phyloP scores from a whole-genome alignment of 192 early-diverging fungal species.

The Coemansia sp. region DNA sequence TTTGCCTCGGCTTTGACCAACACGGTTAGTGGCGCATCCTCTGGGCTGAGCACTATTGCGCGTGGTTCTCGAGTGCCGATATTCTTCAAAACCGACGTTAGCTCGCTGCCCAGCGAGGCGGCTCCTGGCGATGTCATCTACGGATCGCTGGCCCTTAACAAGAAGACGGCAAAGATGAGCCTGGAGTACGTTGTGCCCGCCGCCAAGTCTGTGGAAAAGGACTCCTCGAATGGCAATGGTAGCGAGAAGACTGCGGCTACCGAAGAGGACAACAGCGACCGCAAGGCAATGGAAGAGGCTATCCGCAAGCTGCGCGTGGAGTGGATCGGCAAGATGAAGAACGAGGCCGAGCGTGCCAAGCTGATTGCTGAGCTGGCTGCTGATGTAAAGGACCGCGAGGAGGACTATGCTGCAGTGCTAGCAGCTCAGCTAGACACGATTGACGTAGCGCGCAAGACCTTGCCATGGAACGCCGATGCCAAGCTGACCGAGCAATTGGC shows the following conservation, averaged over 20 bases:
- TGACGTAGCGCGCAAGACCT: constrained; percentile 57
- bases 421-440: constrained; percentile 52
- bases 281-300: constrained; percentile 66
- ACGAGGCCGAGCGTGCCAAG: constrained; percentile 60
- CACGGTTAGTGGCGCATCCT: constrained; percentile 60
- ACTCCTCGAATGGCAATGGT: constrained; percentile 55
- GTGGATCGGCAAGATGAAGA: constrained; percentile 80
- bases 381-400: constrained; percentile 59
- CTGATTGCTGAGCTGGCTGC: constrained; percentile 68
- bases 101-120: constrained; percentile 66
- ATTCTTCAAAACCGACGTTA: constrained; percentile 37
- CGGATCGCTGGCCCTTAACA: constrained; percentile 67
- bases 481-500: constrained; percentile 26
- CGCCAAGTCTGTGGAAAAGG: constrained; percentile 57
- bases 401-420: constrained; percentile 52
- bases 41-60: constrained; percentile 62
- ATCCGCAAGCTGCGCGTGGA: constrained; percentile 80
- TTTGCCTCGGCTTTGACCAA: constrained; percentile 60
- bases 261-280: constrained; percentile 42
- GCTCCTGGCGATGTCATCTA: constrained; percentile 79
- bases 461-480: constrained; percentile 48
- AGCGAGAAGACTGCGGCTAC: constrained; percentile 22
- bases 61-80: constrained; percentile 55
- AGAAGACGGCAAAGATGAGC: constrained; percentile 33
- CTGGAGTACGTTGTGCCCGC: constrained; percentile 56